Percentiles rank a stretch among this genome's conserved stretches.
Conservation (phyloP, 805 yeast species). For the Sungouiozyma ichnusensis region DNA sequence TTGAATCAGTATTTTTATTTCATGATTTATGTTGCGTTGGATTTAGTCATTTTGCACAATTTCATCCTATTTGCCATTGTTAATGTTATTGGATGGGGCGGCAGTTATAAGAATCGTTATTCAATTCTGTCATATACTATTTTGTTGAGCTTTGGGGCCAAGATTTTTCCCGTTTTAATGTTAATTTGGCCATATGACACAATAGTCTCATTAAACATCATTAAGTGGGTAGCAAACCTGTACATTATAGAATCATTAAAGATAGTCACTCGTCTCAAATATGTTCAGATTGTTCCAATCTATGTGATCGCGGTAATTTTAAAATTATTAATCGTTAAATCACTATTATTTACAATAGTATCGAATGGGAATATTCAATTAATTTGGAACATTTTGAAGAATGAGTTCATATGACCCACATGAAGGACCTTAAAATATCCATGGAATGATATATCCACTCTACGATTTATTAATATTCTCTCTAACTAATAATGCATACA, state of each 20-base stretch:
- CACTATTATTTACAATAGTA: constrained; percentile 14
- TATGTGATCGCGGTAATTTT: constrained; percentile 13
- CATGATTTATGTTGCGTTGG: constrained; percentile 40
- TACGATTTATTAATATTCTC: not conserved
- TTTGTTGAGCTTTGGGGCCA: constrained; percentile 66
- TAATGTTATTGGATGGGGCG: constrained; percentile 29
- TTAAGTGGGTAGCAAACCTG: constrained; percentile 48
- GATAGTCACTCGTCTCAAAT: constrained; percentile 32
- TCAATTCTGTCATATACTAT: constrained; percentile 50
- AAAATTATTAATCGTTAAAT: constrained; percentile 14
- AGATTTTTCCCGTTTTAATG: constrained; percentile 83
- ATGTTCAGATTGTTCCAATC: constrained; percentile 11
- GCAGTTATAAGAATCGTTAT: constrained; percentile 13
- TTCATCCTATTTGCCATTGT: constrained; percentile 27
- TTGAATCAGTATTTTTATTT: constrained; percentile 47
- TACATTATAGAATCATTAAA: constrained; percentile 57
- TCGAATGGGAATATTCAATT: constrained; percentile 6
- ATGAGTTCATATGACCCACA: not conserved
- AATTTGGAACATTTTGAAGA: not conserved
- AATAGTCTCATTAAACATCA: constrained; percentile 49
- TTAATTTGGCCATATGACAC: constrained; percentile 94
- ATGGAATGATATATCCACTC: not conserved
- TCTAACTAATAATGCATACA: not conserved
- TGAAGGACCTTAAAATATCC: not conserved
- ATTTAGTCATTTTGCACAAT: constrained; percentile 34